Conservation (phyloP, 108 stramenopile species). For the Epithemia pelagica region DNA sequence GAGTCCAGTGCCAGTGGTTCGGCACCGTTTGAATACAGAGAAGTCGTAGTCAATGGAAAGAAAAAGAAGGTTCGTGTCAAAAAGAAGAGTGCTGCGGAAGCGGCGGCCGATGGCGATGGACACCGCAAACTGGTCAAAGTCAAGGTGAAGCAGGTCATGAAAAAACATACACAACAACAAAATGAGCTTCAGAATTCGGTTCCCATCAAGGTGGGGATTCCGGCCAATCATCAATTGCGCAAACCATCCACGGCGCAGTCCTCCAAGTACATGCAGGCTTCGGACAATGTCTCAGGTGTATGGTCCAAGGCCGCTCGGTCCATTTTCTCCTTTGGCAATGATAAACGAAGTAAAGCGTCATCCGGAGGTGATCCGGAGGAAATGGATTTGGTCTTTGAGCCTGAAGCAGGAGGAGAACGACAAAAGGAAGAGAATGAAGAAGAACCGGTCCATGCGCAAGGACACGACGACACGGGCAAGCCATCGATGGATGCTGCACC, state of each 20-base stretch:
- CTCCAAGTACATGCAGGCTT: neutral
- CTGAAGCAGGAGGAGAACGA: neutral
- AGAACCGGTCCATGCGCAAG: no score
- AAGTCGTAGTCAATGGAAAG: neutral
- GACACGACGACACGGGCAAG: neutral
- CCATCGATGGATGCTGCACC: no score
- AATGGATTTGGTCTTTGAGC: neutral
- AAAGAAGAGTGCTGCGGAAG: neutral
- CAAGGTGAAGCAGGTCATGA: neutral
- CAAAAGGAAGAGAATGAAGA: neutral
- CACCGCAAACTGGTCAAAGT: neutral
- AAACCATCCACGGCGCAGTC: neutral
- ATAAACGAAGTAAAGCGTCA: constrained; percentile 1
- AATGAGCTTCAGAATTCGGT: neutral
- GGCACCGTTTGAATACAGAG: neutral
- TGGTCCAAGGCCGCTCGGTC: neutral
- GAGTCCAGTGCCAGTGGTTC: neutral
- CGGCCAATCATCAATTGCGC: neutral
- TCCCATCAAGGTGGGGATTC: neutral
- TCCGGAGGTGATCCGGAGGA: neutral
- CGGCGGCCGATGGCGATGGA: neutral
- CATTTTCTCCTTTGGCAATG: neutral
- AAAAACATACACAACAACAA: neutral
- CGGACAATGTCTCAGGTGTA: neutral
- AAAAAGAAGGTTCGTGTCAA: neutral